A percentile compares a stretch with the other conserved stretches of the same genome.
phyloP scores from a whole-genome alignment of 805 yeast species.

The Saturnispora kantuleensis region DNA sequence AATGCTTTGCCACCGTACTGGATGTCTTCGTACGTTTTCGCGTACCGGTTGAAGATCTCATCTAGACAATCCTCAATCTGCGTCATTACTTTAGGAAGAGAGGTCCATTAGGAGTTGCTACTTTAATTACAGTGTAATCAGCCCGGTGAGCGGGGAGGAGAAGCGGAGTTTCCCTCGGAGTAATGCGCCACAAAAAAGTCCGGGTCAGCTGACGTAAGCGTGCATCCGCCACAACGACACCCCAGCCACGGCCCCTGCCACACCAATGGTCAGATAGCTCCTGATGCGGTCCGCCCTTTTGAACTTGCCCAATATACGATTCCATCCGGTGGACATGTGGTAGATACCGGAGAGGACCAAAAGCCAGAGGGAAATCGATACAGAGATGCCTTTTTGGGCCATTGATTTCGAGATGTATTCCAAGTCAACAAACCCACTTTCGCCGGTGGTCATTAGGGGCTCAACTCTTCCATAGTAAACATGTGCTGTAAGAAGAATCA shows the following conservation, averaged over 20 bases:
- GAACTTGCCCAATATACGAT: slow-evolving; percentile 35
- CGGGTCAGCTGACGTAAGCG: background rate
- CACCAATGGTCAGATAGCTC: slow-evolving; percentile 34
- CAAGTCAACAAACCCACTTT: slow-evolving; percentile 45
- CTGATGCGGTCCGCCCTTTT: slow-evolving; percentile 31
- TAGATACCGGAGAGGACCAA: slow-evolving; percentile 35
- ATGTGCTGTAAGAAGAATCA: slow-evolving; percentile 39
- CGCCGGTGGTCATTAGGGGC: slow-evolving; percentile 55
- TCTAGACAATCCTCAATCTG: background rate
- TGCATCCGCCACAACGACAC: slow-evolving; percentile 3
- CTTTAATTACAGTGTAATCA: background rate
- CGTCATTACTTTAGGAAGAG: background rate
- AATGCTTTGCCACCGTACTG: background rate
- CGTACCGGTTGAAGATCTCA: slow-evolving; percentile 33
- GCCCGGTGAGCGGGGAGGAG: background rate
- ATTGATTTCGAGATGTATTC: slow-evolving; percentile 36
- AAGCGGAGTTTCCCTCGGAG: slow-evolving; percentile 1
- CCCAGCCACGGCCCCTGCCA: background rate
- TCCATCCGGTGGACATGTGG: slow-evolving; percentile 46
- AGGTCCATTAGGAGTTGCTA: no score
- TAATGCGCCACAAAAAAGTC: no score
- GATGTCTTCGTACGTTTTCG: slow-evolving; percentile 17
- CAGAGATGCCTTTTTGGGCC: background rate
- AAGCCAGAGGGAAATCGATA: slow-evolving; percentile 18
- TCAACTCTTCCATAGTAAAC: slow-evolving; percentile 35